Evolutionary conservation across 768 basidiomycete genomes (phyloP), one percentile per base, ranked within the genome.

Genomic region (Termitomyces titanicus): DNA sequence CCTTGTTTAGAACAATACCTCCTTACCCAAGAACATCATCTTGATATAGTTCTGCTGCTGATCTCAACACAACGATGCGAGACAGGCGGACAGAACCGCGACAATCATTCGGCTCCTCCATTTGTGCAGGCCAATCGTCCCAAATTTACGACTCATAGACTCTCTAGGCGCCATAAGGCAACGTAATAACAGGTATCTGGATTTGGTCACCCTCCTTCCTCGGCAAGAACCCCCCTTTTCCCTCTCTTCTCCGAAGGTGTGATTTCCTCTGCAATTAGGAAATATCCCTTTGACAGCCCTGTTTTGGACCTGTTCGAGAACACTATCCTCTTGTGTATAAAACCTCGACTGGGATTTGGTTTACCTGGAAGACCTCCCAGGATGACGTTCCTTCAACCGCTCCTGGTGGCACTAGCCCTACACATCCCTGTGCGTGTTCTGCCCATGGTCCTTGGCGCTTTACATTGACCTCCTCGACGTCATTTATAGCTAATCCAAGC

Each of bases 371-470:
- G 46, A 42, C 51, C 56, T 62, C 55, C 47, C 50, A 65, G 62
- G 58, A 77, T 76, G 75, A 54, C 65, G 60, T 53, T 70, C 64
- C 60, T 66, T 37, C 63, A 60, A 55, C 65, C 66, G 50, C 62
- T 72, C 54, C 66, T 64, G 44, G 51, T 72, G 65, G 69, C 71
- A 48, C 55, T 74, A 55, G 69, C 68, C 59, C 56, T 74, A 39
- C 61, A 71, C 64, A 61, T 70, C 70, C 68, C 73, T 70, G 79
- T 80, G 63, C 54, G 76, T 59, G 51, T 40, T 51, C 15, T 57
- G 51, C 37, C 31, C 50, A 24, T 33, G 46, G 29, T 39, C 45
- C 31, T 56, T 53, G 54, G 44, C 48, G 39, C 44, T 35, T n/a
- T 18, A 40, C 49, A 47, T 53, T 40, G 46, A 55, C 24, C 27